Percentiles rank a stretch among this genome's conserved stretches.
Evolutionary conservation across 441 rosid species (phyloP).

Genomic region (Aleurites moluccanus): DNA sequence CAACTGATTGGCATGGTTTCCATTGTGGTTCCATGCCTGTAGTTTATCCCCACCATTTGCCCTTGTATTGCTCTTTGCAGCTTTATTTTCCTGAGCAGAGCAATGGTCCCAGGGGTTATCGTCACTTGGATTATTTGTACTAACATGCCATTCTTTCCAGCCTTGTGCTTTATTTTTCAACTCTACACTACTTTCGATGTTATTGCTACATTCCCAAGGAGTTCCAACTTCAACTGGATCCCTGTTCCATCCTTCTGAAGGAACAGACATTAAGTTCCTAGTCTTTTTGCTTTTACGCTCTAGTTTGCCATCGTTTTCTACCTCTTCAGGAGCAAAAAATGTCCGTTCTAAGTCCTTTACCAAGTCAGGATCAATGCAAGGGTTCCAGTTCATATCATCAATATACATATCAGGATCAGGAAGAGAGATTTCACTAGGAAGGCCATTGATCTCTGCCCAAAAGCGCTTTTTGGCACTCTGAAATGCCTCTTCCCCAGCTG

Average conservation of each 20-base stretch:
- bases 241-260: slow-evolving; percentile 32
- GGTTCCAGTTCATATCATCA: slow-evolving; percentile 67
- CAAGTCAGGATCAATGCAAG: slow-evolving; percentile 58
- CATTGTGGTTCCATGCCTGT: slow-evolving; percentile 30
- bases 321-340: slow-evolving; percentile 57
- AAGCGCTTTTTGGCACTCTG: slow-evolving; percentile 57
- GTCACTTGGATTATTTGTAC: slow-evolving; percentile 18
- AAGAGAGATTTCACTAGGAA: slow-evolving; percentile 40
- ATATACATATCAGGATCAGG: slow-evolving; percentile 66
- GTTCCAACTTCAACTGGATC: slow-evolving; percentile 31
- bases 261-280: slow-evolving; percentile 19
- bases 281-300: slow-evolving; percentile 25
- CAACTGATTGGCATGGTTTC: slow-evolving; percentile 5
- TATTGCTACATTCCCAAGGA: slow-evolving; percentile 40
- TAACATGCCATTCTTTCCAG: slow-evolving; percentile 30
- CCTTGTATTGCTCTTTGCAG: slow-evolving; percentile 32
- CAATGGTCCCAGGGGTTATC: slow-evolving; percentile 48
- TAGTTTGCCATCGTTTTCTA: slow-evolving; percentile 26
- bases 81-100: slow-evolving; percentile 32
- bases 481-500: slow-evolving; percentile 79
- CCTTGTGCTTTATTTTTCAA: slow-evolving; percentile 21
- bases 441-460: slow-evolving; percentile 60
- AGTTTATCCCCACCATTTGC: slow-evolving; percentile 32
- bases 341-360: slow-evolving; percentile 53
- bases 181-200: slow-evolving; percentile 15